A percentile compares a stretch with the other conserved stretches of the same genome.
These are phyloP conservation scores for Panicum hallii DNA, from an alignment of 202 grass and related monocot genomes.

Conservation along the genomic window DNA sequence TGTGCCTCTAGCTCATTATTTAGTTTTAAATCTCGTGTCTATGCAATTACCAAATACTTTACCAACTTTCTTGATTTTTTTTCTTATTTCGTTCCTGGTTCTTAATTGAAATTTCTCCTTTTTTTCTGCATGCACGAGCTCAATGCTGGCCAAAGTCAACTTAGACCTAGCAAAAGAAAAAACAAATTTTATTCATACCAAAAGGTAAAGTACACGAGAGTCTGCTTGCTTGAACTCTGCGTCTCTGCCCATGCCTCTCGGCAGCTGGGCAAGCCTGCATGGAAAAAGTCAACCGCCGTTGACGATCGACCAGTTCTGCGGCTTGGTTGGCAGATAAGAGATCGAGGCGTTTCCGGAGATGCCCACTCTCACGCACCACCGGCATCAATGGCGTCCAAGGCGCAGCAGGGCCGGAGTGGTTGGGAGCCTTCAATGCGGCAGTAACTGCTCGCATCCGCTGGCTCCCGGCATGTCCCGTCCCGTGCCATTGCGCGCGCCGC, in stretches of 20 bases:
- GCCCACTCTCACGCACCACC: neutral
- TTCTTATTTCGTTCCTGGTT: too few species aligned
- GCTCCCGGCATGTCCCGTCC: neutral
- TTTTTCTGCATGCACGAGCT: too few species aligned
- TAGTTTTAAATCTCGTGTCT: too few species aligned
- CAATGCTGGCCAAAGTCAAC: neutral
- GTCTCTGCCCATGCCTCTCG: neutral
- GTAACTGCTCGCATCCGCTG: slow-evolving; percentile 17
- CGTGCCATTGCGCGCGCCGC: neutral
- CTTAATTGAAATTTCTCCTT: too few species aligned
- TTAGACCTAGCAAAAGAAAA: neutral
- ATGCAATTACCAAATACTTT: too few species aligned
- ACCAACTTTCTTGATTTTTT: too few species aligned
- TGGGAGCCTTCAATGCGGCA: slow-evolving; percentile 14
- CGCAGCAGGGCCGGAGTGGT: neutral
- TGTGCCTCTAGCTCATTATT: too few species aligned
- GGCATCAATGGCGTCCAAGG: slow-evolving; percentile 13
- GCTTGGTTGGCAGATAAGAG: slow-evolving; percentile 23
- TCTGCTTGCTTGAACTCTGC: neutral
- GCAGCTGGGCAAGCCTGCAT: neutral
- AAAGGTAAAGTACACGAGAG: neutral
- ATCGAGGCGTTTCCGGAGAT: neutral
- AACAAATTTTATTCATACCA: neutral
- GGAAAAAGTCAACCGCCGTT: slow-evolving; percentile 22
- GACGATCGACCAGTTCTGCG: neutral